Percentiles rank a stretch among this genome's conserved stretches.
phyloP scores from a whole-genome alignment of 306 rosid species.

The Cucurbita argyrosperma region DNA sequence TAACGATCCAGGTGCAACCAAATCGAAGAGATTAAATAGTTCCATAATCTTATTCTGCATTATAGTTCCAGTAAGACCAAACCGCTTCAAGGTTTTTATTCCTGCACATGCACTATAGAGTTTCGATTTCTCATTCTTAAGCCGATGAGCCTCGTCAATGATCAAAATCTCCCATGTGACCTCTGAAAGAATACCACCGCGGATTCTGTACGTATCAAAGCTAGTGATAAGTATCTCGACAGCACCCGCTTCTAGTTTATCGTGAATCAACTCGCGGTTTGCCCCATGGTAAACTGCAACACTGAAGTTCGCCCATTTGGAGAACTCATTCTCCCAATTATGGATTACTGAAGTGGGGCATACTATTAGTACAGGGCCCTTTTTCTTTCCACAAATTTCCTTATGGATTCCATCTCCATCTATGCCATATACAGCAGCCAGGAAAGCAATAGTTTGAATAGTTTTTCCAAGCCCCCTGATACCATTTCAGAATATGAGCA shows the following conservation, averaged over 20 bases:
- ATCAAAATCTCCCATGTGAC: slow-evolving; percentile 61
- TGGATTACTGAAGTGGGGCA: slow-evolving; percentile 81
- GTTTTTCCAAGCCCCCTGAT: slow-evolving; percentile 97
- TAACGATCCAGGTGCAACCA: slow-evolving; percentile 84
- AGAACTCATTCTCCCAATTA: slow-evolving; percentile 86
- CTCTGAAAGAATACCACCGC: slow-evolving; percentile 44
- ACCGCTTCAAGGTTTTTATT: slow-evolving; percentile 60
- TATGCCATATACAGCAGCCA: slow-evolving; percentile 72
- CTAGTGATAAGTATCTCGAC: slow-evolving; percentile 81
- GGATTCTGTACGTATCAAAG: slow-evolving; percentile 82
- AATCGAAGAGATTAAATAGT: slow-evolving; percentile 82
- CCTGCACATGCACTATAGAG: slow-evolving; percentile 64
- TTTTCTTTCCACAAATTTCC: slow-evolving; percentile 23
- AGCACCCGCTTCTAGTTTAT: slow-evolving; percentile 38
- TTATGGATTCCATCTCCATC: slow-evolving; percentile 27
- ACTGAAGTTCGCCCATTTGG: slow-evolving; percentile 74
- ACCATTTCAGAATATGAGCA: slow-evolving; percentile 10
- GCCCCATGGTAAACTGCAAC: slow-evolving; percentile 76
- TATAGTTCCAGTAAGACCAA: slow-evolving; percentile 84
- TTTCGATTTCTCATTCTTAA: slow-evolving; percentile 84
- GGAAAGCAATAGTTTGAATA: slow-evolving; percentile 83
- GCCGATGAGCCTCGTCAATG: slow-evolving; percentile 85
- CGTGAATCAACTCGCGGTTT: slow-evolving; percentile 57
- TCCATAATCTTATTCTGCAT: slow-evolving; percentile 97
- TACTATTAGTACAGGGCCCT: slow-evolving; percentile 59